A percentile compares a stretch with the other conserved stretches of the same genome.
Evolutionary conservation across 345 rosid genomes (phyloP).

Genomic region (Raphanus raphanistrum): DNA sequence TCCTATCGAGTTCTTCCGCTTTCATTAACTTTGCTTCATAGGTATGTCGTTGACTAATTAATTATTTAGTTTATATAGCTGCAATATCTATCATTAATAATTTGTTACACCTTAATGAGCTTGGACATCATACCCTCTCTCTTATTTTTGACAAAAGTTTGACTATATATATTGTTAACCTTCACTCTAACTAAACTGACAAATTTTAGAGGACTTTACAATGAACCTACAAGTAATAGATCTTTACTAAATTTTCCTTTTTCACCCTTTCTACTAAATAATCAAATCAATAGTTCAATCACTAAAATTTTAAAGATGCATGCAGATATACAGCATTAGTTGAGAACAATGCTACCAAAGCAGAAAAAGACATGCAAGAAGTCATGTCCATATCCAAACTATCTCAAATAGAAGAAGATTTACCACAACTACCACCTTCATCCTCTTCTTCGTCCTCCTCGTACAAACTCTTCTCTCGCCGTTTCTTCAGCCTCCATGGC

Average conservation of each 20-base stretch:
- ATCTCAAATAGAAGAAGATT: constrained; percentile 47
- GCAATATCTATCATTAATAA: no score
- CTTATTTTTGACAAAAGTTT: no score
- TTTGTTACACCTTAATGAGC: neutral
- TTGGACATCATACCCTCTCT: neutral
- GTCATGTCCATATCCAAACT: constrained; percentile 50
- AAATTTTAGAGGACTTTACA: neutral
- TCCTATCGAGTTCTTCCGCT: constrained; percentile 10
- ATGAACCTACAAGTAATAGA: neutral
- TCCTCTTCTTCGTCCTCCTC: constrained; percentile 44
- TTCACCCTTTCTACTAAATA: neutral
- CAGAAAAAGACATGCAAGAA: constrained; percentile 65
- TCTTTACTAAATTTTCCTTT: neutral
- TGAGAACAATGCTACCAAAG: constrained; percentile 60
- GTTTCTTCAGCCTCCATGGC: constrained; percentile 64
- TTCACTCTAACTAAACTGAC: neutral
- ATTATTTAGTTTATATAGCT: neutral
- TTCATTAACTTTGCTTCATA: neutral
- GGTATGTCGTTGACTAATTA: neutral
- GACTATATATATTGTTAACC: neutral
- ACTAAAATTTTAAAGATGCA: neutral
- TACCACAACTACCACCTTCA: constrained; percentile 26
- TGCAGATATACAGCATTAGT: constrained; percentile 75
- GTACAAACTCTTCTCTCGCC: constrained; percentile 50
- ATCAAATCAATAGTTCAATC: neutral